Evolutionary conservation across 2,329 filamentous ascomycete species (phyloP), one percentile per base, ranked within the genome.

Genomic region (Pestalotiopsis sp.): DNA sequence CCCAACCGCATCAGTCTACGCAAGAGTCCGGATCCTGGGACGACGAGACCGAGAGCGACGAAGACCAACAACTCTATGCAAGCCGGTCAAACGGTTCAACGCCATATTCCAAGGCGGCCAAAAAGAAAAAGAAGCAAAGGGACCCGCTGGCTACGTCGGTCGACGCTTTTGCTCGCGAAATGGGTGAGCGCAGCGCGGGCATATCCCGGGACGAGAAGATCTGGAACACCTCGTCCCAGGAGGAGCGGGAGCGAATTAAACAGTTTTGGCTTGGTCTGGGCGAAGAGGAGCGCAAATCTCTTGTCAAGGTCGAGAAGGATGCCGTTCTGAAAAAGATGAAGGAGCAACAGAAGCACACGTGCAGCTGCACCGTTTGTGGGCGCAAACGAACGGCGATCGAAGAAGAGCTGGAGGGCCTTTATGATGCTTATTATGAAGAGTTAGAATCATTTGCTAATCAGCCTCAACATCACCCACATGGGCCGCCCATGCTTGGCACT

Each of bases 321-420:
- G 95, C 96, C 7, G 96, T 99, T 0, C 84, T 99, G 68, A 94
- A 93, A 78, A 99, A 99, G 85, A 99, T 99, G 96, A 99, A 99
- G 86, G 96, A 99, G 81, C 96, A 99, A 81, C 96, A 99, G 81
- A 98, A 98, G 82, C 95, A 98, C 80, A 98, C 95, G 2, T 99
- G 96, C 85, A 98, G 95, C 80, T 99, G 96, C 81, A 97, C 94
- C 4, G 95, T 99, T 56, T 99, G 96, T 80, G 96, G 96, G 66
- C 90, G 96, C 73, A 99, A 99, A 84, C 90, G 96, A 66, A 97
- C 93, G 13, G 96, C 96, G 52, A 99, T 99, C 74, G 96, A 99
- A 81, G 96, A 99, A 82, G 96, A 99, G 81, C 86, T 99, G 13
- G 96, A 99, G 79, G 95, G 97, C 20, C 88, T 99, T 13, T 99